These are phyloP conservation scores for Debaryomyces udenii DNA, from an alignment of 1,139 yeast genomes.

Conservation along the genomic window DNA sequence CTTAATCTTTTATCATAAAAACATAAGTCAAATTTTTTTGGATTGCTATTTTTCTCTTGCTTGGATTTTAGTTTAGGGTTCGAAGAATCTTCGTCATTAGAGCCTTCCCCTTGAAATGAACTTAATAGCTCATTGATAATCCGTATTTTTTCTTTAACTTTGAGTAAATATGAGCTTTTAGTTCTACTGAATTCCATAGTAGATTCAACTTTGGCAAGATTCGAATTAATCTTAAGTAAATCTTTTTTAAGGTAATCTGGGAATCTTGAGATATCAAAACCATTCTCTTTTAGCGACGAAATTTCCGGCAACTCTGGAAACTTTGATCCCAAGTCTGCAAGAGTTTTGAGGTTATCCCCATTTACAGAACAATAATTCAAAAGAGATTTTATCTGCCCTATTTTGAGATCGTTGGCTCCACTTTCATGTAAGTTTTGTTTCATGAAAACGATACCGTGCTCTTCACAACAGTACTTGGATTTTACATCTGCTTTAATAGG, in stretches of 20 bases:
- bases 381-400: slow-evolving; percentile 23
- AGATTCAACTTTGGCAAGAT: slow-evolving; percentile 24
- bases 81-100: slow-evolving; percentile 12
- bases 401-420: slow-evolving; percentile 20
- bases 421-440: slow-evolving; percentile 23
- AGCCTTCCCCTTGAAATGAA: not conserved
- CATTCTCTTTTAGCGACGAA: slow-evolving; percentile 27
- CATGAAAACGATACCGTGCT: slow-evolving; percentile 70
- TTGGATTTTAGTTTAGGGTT: slow-evolving; percentile 16
- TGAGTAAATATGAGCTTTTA: slow-evolving; percentile 27
- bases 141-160: slow-evolving; percentile 40
- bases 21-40: slow-evolving; percentile 37
- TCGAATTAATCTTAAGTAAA: slow-evolving; percentile 23
- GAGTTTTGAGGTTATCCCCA: slow-evolving; percentile 18
- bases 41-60: slow-evolving; percentile 22
- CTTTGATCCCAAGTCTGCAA: slow-evolving; percentile 30
- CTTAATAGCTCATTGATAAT: slow-evolving; percentile 36
- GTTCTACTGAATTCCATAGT: slow-evolving; percentile 22
- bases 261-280: slow-evolving; percentile 32
- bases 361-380: slow-evolving; percentile 15
- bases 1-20: slow-evolving; percentile 28
- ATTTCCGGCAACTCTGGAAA: slow-evolving; percentile 48
- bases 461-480: slow-evolving; percentile 76
- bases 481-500: slow-evolving; percentile 47
- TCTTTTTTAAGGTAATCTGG: slow-evolving; percentile 32